These are phyloP conservation scores for Syncephalastrum monosporum DNA, from an alignment of 371 early-diverging fungal species.

Conservation along the genomic window DNA sequence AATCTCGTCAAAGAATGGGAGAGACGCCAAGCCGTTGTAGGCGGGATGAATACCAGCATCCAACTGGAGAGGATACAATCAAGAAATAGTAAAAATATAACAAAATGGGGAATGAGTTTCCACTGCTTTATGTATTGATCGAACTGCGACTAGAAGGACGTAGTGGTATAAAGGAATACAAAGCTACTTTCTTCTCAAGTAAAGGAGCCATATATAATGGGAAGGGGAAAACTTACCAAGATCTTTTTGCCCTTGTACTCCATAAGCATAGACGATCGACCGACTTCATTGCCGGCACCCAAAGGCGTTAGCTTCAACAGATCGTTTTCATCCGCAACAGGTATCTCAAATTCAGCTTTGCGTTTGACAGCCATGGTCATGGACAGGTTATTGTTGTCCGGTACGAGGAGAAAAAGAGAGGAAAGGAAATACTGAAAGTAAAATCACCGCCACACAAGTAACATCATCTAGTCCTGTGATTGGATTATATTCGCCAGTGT, in stretches of 20 bases:
- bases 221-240: conserved; percentile 64
- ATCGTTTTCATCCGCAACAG: conserved; percentile 66
- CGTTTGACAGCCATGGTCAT: conserved; percentile 43
- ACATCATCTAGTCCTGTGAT: background rate
- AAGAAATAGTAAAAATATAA: conserved; percentile 12
- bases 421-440: background rate
- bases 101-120: conserved; percentile 1
- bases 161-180: background rate
- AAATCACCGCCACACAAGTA: conserved; percentile 7
- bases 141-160: background rate
- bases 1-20: conserved; percentile 98
- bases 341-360: conserved; percentile 49
- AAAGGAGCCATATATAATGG: conserved; percentile 5
- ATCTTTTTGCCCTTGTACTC: conserved; percentile 97
- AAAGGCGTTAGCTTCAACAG: conserved; percentile 90
- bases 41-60: conserved; percentile 99
- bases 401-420: no score
- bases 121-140: conserved; percentile 11
- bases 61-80: conserved; percentile 52
- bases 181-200: background rate
- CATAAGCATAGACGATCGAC: conserved; percentile 95
- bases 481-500: no score
- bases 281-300: conserved; percentile 99
- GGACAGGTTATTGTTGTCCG: no score
- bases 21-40: conserved; percentile 91